Percentiles rank a stretch among this genome's conserved stretches.
phyloP scores from a whole-genome alignment of 805 yeast genomes.

The Kregervanrija fluxuum region DNA sequence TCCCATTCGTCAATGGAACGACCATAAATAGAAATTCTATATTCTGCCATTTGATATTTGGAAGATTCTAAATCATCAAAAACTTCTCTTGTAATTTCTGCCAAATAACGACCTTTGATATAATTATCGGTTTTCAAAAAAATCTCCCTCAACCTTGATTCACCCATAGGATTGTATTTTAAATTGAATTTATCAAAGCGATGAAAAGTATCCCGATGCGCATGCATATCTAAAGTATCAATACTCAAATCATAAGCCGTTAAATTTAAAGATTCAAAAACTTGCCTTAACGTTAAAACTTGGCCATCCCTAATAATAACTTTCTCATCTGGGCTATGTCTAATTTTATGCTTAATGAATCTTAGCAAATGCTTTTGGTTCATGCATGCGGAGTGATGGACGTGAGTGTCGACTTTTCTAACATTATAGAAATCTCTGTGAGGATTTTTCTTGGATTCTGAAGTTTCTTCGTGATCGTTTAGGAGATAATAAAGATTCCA shows the following conservation, averaged over 20 bases:
- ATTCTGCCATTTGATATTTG: constrained; percentile 96
- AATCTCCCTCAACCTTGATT: constrained; percentile 92
- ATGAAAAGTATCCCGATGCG: constrained; percentile 96
- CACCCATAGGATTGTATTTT: constrained; percentile 97
- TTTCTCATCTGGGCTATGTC: constrained; percentile 76
- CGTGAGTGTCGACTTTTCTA: constrained; percentile 96
- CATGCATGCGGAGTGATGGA: constrained; percentile 99
- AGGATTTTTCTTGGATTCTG: constrained; percentile 86
- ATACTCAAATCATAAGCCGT: constrained; percentile 93
- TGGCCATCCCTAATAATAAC: constrained; percentile 93
- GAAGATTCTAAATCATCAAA: constrained; percentile 90
- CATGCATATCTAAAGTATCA: constrained; percentile 98
- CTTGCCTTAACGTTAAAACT: constrained; percentile 78
- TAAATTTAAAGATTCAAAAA: constrained; percentile 81
- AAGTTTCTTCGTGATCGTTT: constrained; percentile 88
- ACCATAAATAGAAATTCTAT: constrained; percentile 92
- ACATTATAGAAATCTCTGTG: constrained; percentile 97
- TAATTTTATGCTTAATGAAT: constrained; percentile 89
- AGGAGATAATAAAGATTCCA: constrained; percentile 87
- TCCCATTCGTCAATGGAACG: constrained; percentile 91
- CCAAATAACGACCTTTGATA: constrained; percentile 80
- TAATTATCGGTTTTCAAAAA: constrained; percentile 93
- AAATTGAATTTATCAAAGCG: constrained; percentile 95
- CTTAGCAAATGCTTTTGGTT: constrained; percentile 94
- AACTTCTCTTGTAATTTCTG: constrained; percentile 91